Base-by-base conservation (phyloP, 23 red algal species). In the Gracilaria domingensis region DNA sequence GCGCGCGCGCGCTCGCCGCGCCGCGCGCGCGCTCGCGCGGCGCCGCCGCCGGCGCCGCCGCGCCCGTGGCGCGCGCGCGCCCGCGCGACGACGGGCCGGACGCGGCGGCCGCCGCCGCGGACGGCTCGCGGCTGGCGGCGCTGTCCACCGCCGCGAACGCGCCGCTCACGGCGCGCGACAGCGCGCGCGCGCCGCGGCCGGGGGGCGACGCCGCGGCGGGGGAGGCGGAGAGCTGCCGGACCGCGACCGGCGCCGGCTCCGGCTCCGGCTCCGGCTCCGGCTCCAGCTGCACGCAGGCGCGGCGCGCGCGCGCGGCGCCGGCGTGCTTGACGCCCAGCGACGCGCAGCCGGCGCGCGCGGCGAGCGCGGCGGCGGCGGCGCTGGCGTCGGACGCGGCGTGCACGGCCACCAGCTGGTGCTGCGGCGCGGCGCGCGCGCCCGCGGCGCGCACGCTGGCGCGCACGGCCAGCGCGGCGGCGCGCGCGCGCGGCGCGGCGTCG, bases 361-460 rank as follows among this genome's bases (percentile, higher is more conserved):
- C 72, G 26, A 51, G 23, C 45, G 72, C 72, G 20, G 42, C 72
- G 39, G 42, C 72, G 72, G 72, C 72, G 5, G 72, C 72, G 2
- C 4, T 48, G 39, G 26, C 34, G 8, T 51, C n/a, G 9, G 39
- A 6, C 23, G 5, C 0, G 42, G 30, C 39, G 26, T 23, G 72
- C 72, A 50, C 45, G 40, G 14, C 69, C 3, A 24, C 39, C 39
- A 74, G 36, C 12, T 37, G 36, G 0, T 11, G 42, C 42, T 4
- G 42, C 42, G 42, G 42, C 42, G 42, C 21, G 18, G 13, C 23
- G 36, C 1, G 37, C 20, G 14, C 39, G 69, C 69, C 20, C 17
- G 4, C 2, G 23, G 20, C 39, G 69, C 39, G 69, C 39, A 74
- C 12, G 4, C 11, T 7, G 18, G 72, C 72, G 38, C 45, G 72